A percentile compares a stretch with the other conserved stretches of the same genome.
Evolutionary conservation across 768 basidiomycete species (phyloP).

Genomic region (Mycena indigotica): DNA sequence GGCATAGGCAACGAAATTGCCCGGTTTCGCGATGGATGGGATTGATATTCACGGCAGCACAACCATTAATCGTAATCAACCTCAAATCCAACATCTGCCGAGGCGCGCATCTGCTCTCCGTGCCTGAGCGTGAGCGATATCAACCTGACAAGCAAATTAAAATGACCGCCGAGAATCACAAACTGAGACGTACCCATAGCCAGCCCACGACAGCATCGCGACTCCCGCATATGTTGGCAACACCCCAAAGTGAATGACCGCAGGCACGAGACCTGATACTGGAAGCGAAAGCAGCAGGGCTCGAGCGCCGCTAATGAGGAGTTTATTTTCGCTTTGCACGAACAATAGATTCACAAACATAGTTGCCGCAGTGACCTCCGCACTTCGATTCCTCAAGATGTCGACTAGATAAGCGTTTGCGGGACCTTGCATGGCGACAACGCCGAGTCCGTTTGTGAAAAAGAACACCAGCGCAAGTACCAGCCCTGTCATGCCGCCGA

Average conservation of each 20-base stretch:
- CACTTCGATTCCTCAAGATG: slow-evolving; percentile 58
- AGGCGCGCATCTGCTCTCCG: slow-evolving; percentile 48
- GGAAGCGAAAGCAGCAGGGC: not conserved
- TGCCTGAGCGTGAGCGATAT: slow-evolving; percentile 47
- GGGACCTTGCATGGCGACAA: slow-evolving; percentile 42
- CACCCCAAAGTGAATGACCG: slow-evolving; percentile 47
- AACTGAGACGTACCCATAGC: slow-evolving; percentile 40
- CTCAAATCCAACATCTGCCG: slow-evolving; percentile 42
- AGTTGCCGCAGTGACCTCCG: slow-evolving; percentile 59
- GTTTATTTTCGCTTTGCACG: too few relatives aligned
- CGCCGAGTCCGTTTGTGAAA: slow-evolving; percentile 66
- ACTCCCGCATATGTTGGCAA: slow-evolving; percentile 42
- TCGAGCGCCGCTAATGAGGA: slow-evolving; percentile 15
- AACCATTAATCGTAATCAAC: too few relatives aligned
- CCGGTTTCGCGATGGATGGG: too few relatives aligned
- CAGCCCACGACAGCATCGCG: slow-evolving; percentile 41
- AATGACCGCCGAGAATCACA: not conserved
- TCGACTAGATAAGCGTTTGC: slow-evolving; percentile 61
- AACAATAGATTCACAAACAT: not conserved
- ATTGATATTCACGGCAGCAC: too few relatives aligned
- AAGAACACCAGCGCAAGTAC: slow-evolving; percentile 53
- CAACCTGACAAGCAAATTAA: slow-evolving; percentile 35
- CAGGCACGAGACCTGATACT: slow-evolving; percentile 38
- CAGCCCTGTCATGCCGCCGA: slow-evolving; percentile 53
- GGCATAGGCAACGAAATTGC: too few relatives aligned